Conservation (phyloP, 2,329 filamentous ascomycete genomes). For the Colletotrichum euphorbiae region DNA sequence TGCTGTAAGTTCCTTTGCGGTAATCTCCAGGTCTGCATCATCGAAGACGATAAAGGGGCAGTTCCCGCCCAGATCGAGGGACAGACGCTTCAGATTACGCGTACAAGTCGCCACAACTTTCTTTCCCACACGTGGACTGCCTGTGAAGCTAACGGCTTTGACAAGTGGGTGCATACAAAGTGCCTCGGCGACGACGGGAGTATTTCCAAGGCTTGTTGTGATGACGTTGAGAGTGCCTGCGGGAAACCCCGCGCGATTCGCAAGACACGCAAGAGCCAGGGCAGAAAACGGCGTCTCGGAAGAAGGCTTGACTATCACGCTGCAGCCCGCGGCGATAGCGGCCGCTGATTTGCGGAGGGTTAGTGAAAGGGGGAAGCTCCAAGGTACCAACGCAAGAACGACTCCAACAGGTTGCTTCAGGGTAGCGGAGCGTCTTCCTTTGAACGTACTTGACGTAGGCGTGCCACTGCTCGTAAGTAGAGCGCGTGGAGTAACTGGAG, state of each 20-base stretch:
- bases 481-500: not conserved
- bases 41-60: constrained; percentile 73
- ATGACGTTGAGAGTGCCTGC: constrained; percentile 80
- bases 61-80: constrained; percentile 77
- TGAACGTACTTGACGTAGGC: constrained; percentile 1
- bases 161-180: constrained; percentile 76
- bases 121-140: constrained; percentile 76
- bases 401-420: constrained; percentile 50
- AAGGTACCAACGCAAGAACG: constrained; percentile 50
- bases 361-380: constrained; percentile 72
- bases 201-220: constrained; percentile 75
- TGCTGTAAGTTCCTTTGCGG: constrained; percentile 65
- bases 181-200: constrained; percentile 64
- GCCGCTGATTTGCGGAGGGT: constrained; percentile 60
- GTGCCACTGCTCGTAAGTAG: not conserved
- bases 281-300: constrained; percentile 43
- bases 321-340: constrained; percentile 78
- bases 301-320: constrained; percentile 66
- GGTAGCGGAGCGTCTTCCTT: not conserved
- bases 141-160: constrained; percentile 82
- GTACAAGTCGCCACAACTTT: constrained; percentile 73
- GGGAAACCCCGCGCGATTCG: constrained; percentile 79
- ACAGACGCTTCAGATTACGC: constrained; percentile 73
- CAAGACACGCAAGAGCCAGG: constrained; percentile 68
- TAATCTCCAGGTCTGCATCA: constrained; percentile 72